These are phyloP conservation scores for Didymella pinodella DNA, from an alignment of 2,329 filamentous ascomycete species.

Conservation along the genomic window DNA sequence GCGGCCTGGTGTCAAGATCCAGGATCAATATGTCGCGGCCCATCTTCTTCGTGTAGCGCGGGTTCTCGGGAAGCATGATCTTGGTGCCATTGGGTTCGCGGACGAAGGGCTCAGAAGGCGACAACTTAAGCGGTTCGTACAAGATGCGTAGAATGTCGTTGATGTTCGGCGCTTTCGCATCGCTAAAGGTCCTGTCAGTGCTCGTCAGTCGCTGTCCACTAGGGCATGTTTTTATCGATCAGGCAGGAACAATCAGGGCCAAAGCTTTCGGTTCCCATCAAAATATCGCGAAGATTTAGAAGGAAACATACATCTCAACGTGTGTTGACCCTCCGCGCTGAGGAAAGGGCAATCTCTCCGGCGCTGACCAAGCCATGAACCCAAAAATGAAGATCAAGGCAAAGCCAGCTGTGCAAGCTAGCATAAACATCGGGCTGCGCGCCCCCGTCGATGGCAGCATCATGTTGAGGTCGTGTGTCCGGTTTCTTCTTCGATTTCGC, in stretches of 20 bases:
- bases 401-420: conserved; percentile 42
- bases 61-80: conserved; percentile 40
- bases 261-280: not conserved
- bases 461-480: conserved; percentile 27
- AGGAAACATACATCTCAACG: conserved; percentile 38
- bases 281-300: not conserved
- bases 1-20: conserved; percentile 48
- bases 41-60: conserved; percentile 44
- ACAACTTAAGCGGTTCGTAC: conserved; percentile 41
- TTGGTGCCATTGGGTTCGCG: conserved; percentile 44
- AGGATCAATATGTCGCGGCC: conserved; percentile 48
- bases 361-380: conserved; percentile 47
- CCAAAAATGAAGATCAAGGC: conserved; percentile 47
- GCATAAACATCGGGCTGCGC: conserved; percentile 43
- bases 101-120: conserved; percentile 40
- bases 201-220: conserved; percentile 24
- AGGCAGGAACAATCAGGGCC: conserved; percentile 1
- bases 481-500: conserved; percentile 8
- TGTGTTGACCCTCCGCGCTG: conserved; percentile 27
- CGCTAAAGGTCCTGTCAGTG: conserved; percentile 32
- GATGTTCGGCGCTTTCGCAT: conserved; percentile 38
- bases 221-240: conserved; percentile 1
- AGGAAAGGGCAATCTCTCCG: conserved; percentile 35
- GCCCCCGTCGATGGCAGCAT: conserved; percentile 44
- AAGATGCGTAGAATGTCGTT: conserved; percentile 45